Percentiles rank a stretch among this genome's conserved stretches.
phyloP scores from a whole-genome alignment of 2,329 filamentous ascomycete species.

The Xylaria multiplex region DNA sequence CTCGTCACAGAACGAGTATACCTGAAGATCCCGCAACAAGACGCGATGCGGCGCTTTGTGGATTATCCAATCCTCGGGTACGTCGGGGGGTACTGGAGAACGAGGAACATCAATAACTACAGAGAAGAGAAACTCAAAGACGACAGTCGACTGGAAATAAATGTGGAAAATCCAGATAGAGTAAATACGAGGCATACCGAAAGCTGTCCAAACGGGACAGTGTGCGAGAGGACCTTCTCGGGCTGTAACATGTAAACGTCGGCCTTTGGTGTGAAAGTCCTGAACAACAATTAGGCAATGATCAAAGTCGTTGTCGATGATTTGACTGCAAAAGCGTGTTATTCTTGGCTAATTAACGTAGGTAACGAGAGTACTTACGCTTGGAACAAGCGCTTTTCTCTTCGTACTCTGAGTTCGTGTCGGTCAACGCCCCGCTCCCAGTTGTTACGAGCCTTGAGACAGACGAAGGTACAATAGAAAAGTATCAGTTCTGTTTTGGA shows the following conservation, averaged over 20 bases:
- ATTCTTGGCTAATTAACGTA: neutral
- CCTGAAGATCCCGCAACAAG: slow-evolving; percentile 63
- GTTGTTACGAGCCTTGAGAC: slow-evolving; percentile 63
- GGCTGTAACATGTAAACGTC: slow-evolving; percentile 66
- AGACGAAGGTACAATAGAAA: slow-evolving; percentile 67
- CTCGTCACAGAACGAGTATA: slow-evolving; percentile 67
- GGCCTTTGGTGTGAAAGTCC: slow-evolving; percentile 58
- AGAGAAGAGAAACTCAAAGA: neutral
- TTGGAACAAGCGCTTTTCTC: slow-evolving; percentile 65
- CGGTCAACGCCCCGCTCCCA: slow-evolving; percentile 57
- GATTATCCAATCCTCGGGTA: slow-evolving; percentile 59
- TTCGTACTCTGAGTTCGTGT: slow-evolving; percentile 58
- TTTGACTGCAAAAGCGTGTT: slow-evolving; percentile 56
- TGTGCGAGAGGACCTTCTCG: slow-evolving; percentile 63
- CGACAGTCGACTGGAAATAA: neutral
- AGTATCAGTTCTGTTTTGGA: slow-evolving; percentile 64
- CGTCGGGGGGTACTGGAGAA: slow-evolving; percentile 61
- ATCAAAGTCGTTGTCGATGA: slow-evolving; percentile 64
- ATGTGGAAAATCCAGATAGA: neutral
- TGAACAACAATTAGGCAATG: slow-evolving; percentile 65
- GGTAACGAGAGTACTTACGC: slow-evolving; percentile 56
- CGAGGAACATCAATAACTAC: neutral
- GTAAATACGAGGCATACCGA: slow-evolving; percentile 56
- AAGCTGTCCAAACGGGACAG: slow-evolving; percentile 72
- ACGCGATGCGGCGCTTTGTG: slow-evolving; percentile 59